A percentile compares a stretch with the other conserved stretches of the same genome.
phyloP scores from a whole-genome alignment of 129 eudicot species.

The Escallonia herrerae region DNA sequence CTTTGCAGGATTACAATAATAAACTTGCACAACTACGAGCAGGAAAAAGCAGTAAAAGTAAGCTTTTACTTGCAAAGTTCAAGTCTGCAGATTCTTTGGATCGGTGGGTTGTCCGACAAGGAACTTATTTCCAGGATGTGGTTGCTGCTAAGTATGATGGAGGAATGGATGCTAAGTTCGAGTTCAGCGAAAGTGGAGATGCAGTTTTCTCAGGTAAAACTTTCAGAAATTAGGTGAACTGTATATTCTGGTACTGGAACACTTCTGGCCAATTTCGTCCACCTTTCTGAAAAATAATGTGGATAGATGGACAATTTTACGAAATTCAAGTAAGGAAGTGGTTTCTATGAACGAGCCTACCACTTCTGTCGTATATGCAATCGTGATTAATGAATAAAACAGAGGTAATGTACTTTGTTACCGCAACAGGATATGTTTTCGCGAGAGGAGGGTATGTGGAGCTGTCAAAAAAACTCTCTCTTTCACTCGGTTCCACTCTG shows the following conservation, averaged over 20 bases:
- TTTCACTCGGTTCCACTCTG: constrained; percentile 83
- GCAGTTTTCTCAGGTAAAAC: constrained; percentile 83
- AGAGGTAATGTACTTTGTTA: not conserved
- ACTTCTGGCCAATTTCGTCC: not conserved
- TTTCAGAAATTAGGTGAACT: constrained; percentile 3
- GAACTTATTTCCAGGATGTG: constrained; percentile 89
- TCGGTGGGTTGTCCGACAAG: constrained; percentile 85
- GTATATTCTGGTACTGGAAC: too few species aligned
- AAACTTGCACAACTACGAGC: constrained; percentile 89
- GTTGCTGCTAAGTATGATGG: constrained; percentile 84
- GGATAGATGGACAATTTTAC: not conserved
- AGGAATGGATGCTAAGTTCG: constrained; percentile 94
- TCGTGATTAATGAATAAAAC: not conserved
- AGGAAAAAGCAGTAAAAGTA: constrained; percentile 99
- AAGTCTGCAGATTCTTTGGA: constrained; percentile 73
- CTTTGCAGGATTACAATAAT: constrained; percentile 82
- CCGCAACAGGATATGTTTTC: constrained; percentile 60
- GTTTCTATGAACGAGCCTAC: constrained; percentile 1
- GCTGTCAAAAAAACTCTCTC: constrained; percentile 72
- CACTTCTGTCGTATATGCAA: not conserved
- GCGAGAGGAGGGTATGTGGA: constrained; percentile 95
- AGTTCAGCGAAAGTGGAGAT: constrained; percentile 53
- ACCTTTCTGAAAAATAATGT: not conserved
- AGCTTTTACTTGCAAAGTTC: constrained; percentile 88
- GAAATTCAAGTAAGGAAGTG: not conserved